Base-by-base conservation (phyloP, 208 protist species). In the Acanthamoeba culbertsoni region DNA sequence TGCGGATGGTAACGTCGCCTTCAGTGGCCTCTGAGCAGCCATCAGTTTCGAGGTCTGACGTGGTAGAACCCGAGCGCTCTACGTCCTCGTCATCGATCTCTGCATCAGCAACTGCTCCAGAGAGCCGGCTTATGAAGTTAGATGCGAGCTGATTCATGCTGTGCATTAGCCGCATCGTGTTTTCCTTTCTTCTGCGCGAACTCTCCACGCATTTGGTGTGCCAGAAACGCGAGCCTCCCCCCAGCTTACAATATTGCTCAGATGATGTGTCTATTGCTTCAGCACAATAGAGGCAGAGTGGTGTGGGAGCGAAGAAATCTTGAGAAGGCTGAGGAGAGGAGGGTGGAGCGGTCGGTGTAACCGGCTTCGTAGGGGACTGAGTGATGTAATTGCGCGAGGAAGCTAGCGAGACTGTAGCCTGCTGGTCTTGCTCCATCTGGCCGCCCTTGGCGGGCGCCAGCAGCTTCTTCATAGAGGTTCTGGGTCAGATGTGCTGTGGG, bases 81-180 rank as follows among this genome's bases (percentile, higher is more conserved):
- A 10, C 73, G 43, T 84, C 73, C 23, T 55, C 28, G 43, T 46
- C 71, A 18, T 55, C 43, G 68, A 10, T 12, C 14, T 18, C 3
- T 20, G 2, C 20, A 7, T 6, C 37, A 37, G 4, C 12, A 18
- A 28, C 63, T 2, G 63, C 10, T n/a, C n/a, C n/a, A 28, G 63
- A 73, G 26, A 73, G 16, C 7, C 35, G 63, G 3, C 33, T 20
- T 10, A 73, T 43, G 63, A 82, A 82, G 71, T 12, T 48, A 0
- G 71, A 82, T 4, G 71, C 42, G 20, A 82, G 71, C 71, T 82
- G 40, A 43, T 82, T 84, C 73, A 84, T 84, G 45, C 73, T 84
- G 73, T 55, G 73, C 73, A 84, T 84, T 23, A 84, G 73, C 73
- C 46, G 33, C 73, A 84, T 84, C 10, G 73, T 84, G 12, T 37